These are phyloP conservation scores for Tetraselmis striata DNA, from an alignment of 139 green algal species.

Conservation along the genomic window DNA sequence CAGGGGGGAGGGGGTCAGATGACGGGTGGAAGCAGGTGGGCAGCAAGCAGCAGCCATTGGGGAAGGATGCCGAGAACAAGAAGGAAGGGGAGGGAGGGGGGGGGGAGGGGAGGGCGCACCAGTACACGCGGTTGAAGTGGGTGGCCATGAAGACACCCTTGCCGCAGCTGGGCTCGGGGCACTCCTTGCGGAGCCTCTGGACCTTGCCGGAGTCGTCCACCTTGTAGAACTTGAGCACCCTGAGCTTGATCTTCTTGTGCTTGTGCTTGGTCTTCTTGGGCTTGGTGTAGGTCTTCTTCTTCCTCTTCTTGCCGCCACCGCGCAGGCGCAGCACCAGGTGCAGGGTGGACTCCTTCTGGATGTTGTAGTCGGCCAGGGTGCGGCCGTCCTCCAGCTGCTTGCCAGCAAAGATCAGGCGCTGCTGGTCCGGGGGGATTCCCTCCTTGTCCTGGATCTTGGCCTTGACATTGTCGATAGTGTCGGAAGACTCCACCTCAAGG, in stretches of 20 bases:
- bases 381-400: constrained; percentile 96
- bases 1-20: too few species aligned
- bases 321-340: constrained; percentile 43
- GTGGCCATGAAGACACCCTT: constrained; percentile 98
- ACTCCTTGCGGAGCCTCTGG: constrained; percentile 91
- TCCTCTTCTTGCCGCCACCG: constrained; percentile 97
- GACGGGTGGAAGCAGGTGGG: background rate
- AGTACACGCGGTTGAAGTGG: constrained; percentile 95
- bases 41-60: background rate
- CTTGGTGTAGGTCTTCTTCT: constrained; percentile 99
- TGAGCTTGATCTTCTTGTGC: constrained; percentile 93
- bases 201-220: constrained; percentile 94
- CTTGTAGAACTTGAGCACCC: constrained; percentile 78
- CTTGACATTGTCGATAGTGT: constrained; percentile 54
- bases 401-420: constrained; percentile 93
- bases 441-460: constrained; percentile 51
- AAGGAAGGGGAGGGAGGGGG: too few species aligned
- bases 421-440: constrained; percentile 88
- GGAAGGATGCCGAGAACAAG: background rate
- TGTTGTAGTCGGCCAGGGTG: constrained; percentile 96
- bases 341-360: constrained; percentile 88
- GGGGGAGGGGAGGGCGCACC: too few species aligned
- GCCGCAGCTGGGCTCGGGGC: constrained; percentile 78
- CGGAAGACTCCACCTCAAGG: constrained; percentile 40
- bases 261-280: constrained; percentile 99